A percentile compares a stretch with the other conserved stretches of the same genome.
phyloP scores from a whole-genome alignment of 257 asterid genomes.

The Vinca minor region DNA sequence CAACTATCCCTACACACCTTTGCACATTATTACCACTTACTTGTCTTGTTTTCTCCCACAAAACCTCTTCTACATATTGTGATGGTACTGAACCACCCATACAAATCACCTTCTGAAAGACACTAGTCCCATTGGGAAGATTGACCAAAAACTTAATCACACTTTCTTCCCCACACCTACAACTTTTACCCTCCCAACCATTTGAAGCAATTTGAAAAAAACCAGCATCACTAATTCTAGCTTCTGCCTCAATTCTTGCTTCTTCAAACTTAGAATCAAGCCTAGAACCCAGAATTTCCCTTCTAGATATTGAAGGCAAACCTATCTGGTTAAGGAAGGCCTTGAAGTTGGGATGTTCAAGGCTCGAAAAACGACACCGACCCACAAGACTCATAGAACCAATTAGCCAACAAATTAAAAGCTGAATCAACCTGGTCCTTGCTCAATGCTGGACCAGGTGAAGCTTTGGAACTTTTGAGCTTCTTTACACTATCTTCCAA shows the following conservation, averaged over 20 bases:
- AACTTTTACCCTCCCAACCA: conserved; percentile 56
- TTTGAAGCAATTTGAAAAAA: conserved; percentile 65
- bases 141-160: conserved; percentile 50
- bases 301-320: conserved; percentile 44
- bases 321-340: conserved; percentile 72
- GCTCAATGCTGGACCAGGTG: conserved; percentile 45
- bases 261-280: conserved; percentile 64
- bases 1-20: conserved; percentile 65
- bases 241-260: conserved; percentile 50
- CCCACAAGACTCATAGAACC: conserved; percentile 73
- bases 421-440: conserved; percentile 56
- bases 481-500: conserved; percentile 76
- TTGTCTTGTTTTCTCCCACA: conserved; percentile 48
- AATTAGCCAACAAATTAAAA: conserved; percentile 51
- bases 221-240: conserved; percentile 57
- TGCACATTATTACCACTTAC: conserved; percentile 41
- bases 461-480: conserved; percentile 57
- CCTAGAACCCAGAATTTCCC: conserved; percentile 44
- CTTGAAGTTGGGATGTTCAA: conserved; percentile 75
- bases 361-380: conserved; percentile 50
- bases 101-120: conserved; percentile 52
- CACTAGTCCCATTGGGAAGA: conserved; percentile 73
- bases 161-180: conserved; percentile 31
- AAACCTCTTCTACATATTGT: conserved; percentile 62
- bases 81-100: conserved; percentile 40